phyloP scores from a whole-genome alignment of 371 early-diverging fungal species.

The Mucor mucedo region DNA sequence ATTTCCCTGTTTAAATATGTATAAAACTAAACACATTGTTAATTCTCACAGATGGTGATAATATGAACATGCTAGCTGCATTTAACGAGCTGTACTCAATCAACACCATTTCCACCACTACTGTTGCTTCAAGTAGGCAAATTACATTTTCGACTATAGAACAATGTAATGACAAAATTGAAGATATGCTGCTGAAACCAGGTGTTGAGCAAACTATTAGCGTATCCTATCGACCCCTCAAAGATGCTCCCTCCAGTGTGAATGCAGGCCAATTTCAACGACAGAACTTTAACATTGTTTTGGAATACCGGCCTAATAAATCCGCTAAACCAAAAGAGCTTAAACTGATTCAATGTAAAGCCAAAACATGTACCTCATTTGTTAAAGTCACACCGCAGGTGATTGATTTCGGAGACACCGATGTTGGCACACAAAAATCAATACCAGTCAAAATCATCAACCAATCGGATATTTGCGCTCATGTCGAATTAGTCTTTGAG shows the following conservation, averaged over 20 bases:
- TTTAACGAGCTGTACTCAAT: slow-evolving; percentile 13
- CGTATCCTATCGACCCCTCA: slow-evolving; percentile 76
- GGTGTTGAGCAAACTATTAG: slow-evolving; percentile 83
- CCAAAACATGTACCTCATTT: slow-evolving; percentile 90
- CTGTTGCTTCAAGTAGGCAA: background rate
- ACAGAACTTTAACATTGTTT: slow-evolving; percentile 75
- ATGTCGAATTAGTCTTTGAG: slow-evolving; percentile 83
- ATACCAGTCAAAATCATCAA: slow-evolving; percentile 82
- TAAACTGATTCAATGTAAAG: slow-evolving; percentile 88
- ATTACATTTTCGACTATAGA: background rate
- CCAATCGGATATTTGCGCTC: slow-evolving; percentile 84
- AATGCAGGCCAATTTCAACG: slow-evolving; percentile 77
- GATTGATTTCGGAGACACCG: slow-evolving; percentile 93
- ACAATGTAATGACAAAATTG: slow-evolving; percentile 62
- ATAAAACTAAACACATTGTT: background rate
- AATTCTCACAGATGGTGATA: slow-evolving; percentile 5
- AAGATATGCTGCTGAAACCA: slow-evolving; percentile 85
- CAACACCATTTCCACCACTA: background rate
- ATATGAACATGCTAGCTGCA: slow-evolving; percentile 16
- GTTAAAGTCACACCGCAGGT: slow-evolving; percentile 81
- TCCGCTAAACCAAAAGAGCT: slow-evolving; percentile 65
- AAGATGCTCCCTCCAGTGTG: slow-evolving; percentile 56
- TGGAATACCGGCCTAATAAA: slow-evolving; percentile 70
- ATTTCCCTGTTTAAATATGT: too few species aligned
- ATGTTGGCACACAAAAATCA: slow-evolving; percentile 91